Percentiles rank a stretch among this genome's conserved stretches.
Conservation (phyloP, 805 yeast genomes). For the Candida sakaeoensis region DNA sequence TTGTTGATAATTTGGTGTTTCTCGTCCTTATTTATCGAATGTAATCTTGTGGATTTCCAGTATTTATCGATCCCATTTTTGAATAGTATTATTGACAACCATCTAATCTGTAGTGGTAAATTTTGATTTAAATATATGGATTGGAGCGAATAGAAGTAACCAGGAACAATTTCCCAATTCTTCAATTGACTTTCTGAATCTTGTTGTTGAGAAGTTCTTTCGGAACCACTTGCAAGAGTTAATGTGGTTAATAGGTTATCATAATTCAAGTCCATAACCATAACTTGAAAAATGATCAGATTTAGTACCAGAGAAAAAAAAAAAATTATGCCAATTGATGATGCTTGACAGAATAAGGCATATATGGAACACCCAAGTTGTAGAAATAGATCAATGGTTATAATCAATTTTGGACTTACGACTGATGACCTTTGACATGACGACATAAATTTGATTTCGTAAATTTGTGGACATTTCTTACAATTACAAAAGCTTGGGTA, state of each 20-base stretch:
- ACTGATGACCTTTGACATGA: no score
- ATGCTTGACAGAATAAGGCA: no score
- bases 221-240: conserved; percentile 32
- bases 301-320: background rate
- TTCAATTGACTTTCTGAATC: conserved; percentile 68
- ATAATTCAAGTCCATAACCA: conserved; percentile 20
- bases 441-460: no score
- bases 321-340: background rate
- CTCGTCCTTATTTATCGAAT: conserved; percentile 58
- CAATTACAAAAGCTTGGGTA: no score
- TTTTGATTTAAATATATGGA: conserved; percentile 55
- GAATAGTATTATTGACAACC: conserved; percentile 84
- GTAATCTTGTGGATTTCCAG: conserved; percentile 71
- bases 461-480: no score
- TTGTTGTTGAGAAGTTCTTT: conserved; percentile 49
- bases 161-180: conserved; percentile 62
- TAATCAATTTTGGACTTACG: no score
- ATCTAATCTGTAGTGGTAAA: conserved; percentile 62
- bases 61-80: conserved; percentile 82
- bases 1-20: conserved; percentile 58
- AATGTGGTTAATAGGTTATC: conserved; percentile 27
- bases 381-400: no score
- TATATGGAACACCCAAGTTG: no score
- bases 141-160: conserved; percentile 57
- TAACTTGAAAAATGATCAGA: background rate